phyloP scores from a whole-genome alignment of 1,139 yeast species.

The Candida sanyaensis region DNA sequence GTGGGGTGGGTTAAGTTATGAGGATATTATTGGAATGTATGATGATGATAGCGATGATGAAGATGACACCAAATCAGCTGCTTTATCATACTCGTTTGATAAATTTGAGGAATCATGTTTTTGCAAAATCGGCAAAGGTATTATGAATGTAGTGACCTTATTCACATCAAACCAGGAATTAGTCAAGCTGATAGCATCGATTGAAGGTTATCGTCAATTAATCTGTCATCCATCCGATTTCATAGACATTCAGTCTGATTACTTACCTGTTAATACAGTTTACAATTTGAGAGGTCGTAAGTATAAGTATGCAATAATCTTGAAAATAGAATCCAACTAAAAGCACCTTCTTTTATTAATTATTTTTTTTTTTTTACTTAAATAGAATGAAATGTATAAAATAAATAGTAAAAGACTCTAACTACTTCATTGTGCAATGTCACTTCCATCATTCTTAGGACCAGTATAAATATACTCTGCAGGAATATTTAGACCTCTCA shows the following conservation, averaged over 20 bases:
- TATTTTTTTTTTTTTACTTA: background rate
- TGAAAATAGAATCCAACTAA: constrained; percentile 19
- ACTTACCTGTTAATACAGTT: constrained; percentile 27
- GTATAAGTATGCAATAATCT: constrained; percentile 23
- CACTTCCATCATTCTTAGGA: constrained; percentile 27
- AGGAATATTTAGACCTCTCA: constrained; percentile 41
- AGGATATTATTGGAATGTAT: constrained; percentile 34
- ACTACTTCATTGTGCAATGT: constrained; percentile 13
- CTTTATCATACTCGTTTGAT: background rate
- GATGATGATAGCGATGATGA: constrained; percentile 41
- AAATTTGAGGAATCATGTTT: constrained; percentile 14
- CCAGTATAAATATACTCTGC: constrained; percentile 40
- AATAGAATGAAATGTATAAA: background rate
- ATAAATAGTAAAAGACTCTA: background rate
- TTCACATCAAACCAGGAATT: constrained; percentile 20
- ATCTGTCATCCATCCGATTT: constrained; percentile 7
- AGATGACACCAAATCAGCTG: constrained; percentile 3
- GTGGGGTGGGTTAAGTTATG: constrained; percentile 69
- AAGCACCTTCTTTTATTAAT: background rate
- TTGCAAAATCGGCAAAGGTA: constrained; percentile 15
- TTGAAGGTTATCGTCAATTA: constrained; percentile 12
- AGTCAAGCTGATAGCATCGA: constrained; percentile 9
- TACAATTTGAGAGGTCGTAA: constrained; percentile 21
- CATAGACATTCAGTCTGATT: constrained; percentile 17
- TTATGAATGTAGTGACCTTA: constrained; percentile 12